Conservation (phyloP, 2,329 filamentous ascomycete genomes). For the Phaeoacremonium minimum region DNA sequence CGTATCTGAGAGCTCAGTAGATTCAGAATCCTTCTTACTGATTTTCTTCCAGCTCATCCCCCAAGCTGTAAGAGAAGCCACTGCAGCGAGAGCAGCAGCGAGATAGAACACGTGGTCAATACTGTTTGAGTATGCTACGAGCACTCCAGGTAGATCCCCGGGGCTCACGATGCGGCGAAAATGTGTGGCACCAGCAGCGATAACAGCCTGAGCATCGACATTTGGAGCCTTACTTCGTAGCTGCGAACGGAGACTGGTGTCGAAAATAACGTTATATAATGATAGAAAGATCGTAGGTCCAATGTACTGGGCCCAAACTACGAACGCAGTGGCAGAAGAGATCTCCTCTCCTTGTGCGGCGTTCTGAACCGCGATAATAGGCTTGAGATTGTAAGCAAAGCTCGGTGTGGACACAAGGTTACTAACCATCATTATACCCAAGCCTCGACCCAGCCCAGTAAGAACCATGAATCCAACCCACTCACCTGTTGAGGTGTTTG, state of each 20-base stretch:
- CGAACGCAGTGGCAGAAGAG: slow-evolving; percentile 4
- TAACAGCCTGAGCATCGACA: slow-evolving; percentile 22
- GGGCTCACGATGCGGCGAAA: slow-evolving; percentile 25
- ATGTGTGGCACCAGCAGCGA: slow-evolving; percentile 36
- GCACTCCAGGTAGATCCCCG: slow-evolving; percentile 25
- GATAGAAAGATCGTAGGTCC: slow-evolving; percentile 7
- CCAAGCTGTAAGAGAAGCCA: background rate
- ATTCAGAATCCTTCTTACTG: too few species aligned
- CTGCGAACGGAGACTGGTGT: slow-evolving; percentile 22
- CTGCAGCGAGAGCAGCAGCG: background rate
- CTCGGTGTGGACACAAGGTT: background rate
- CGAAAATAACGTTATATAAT: slow-evolving; percentile 20
- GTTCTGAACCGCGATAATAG: slow-evolving; percentile 5
- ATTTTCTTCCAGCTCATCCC: slow-evolving; percentile 19
- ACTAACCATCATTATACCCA: slow-evolving; percentile 17
- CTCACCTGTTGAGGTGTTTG: slow-evolving; percentile 7
- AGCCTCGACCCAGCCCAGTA: slow-evolving; percentile 16
- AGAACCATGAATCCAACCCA: slow-evolving; percentile 18
- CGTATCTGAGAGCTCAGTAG: too few species aligned
- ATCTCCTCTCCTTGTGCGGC: slow-evolving; percentile 5
- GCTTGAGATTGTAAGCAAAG: background rate
- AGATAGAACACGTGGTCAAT: slow-evolving; percentile 22
- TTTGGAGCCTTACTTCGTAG: slow-evolving; percentile 22
- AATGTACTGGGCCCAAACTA: slow-evolving; percentile 6
- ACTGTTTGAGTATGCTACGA: slow-evolving; percentile 33